Conservation (phyloP, 2,329 filamentous ascomycete genomes). For the Tolypocladium cylindrosporum region DNA sequence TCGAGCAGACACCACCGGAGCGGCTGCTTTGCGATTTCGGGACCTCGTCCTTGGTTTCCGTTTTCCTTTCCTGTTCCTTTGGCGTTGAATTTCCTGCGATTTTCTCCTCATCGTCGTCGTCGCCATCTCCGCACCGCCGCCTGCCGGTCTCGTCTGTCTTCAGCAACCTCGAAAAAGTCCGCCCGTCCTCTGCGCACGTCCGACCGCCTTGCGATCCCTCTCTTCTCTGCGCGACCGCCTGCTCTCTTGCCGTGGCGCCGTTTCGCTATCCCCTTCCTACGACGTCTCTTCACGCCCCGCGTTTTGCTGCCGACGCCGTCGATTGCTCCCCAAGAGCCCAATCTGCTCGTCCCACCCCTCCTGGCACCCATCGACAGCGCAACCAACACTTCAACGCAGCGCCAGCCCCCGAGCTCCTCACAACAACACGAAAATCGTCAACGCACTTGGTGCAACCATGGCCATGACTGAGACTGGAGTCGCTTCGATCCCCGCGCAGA, state of each 20-base stretch:
- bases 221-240: background rate
- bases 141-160: background rate
- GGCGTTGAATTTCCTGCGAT: conserved; percentile 1
- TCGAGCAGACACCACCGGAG: conserved; percentile 4
- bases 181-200: background rate
- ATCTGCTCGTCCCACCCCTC: background rate
- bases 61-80: conserved; percentile 1
- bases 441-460: conserved; percentile 7
- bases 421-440: background rate
- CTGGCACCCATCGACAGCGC: background rate
- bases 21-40: conserved; percentile 3
- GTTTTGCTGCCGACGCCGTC: background rate
- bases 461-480: conserved; percentile 71
- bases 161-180: background rate
- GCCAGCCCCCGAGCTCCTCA: background rate
- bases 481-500: conserved; percentile 50
- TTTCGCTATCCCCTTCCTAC: background rate
- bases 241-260: background rate
- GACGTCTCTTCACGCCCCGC: background rate
- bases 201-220: background rate
- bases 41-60: conserved; percentile 4
- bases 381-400: background rate
- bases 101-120: conserved; percentile 1
- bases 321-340: background rate
- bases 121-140: conserved; percentile 1